Conservation (phyloP, 768 basidiomycete species). For the Paxillus involutus region DNA sequence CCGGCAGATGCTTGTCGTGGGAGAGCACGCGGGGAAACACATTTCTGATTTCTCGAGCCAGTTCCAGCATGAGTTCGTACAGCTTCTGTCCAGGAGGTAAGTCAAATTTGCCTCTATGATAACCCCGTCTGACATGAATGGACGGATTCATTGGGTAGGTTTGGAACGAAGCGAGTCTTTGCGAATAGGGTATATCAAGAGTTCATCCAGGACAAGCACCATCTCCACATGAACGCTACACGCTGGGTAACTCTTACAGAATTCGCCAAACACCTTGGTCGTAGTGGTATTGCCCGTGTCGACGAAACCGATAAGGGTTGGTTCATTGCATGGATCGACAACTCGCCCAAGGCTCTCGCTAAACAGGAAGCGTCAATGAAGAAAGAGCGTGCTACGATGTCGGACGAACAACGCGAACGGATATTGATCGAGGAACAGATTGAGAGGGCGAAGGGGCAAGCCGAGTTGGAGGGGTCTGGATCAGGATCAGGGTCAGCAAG, state of each 20-base stretch:
- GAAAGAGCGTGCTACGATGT: constrained; percentile 88
- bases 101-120: constrained; percentile 18
- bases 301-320: constrained; percentile 99
- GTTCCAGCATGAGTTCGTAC: constrained; percentile 93
- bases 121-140: neutral
- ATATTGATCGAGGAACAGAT: constrained; percentile 91
- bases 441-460: constrained; percentile 70
- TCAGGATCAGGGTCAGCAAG: constrained; percentile 30
- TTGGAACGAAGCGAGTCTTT: constrained; percentile 91
- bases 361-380: constrained; percentile 86
- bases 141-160: constrained; percentile 41
- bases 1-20: constrained; percentile 96
- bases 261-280: constrained; percentile 87
- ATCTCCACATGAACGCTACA: constrained; percentile 98
- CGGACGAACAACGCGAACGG: constrained; percentile 94
- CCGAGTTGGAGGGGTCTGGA: constrained; percentile 31
- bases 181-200: constrained; percentile 98
- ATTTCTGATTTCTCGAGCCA: constrained; percentile 86
- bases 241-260: constrained; percentile 98
- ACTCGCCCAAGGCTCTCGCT: constrained; percentile 88
- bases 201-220: constrained; percentile 90
- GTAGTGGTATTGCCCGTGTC: constrained; percentile 82
- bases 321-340: constrained; percentile 98
- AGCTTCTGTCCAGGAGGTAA: constrained; percentile 80
- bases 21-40: constrained; percentile 89